phyloP scores from a whole-genome alignment of 2,329 filamentous ascomycete genomes.

The Malbranchea zuffiana region DNA sequence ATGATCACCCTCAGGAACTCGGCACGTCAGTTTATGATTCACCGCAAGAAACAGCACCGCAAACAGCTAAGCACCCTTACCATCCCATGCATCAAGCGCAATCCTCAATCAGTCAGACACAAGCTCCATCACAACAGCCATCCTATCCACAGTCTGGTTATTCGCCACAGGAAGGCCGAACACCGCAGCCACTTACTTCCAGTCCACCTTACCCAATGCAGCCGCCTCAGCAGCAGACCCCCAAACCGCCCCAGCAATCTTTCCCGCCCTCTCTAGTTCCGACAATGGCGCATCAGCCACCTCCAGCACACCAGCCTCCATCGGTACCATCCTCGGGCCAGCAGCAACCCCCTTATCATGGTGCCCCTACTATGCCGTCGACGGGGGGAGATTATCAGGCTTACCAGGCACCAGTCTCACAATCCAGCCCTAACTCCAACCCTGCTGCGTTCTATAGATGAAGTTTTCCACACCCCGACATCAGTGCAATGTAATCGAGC shows the following conservation, averaged over 20 bases:
- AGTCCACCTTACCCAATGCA: constrained; percentile 22
- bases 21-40: constrained; percentile 69
- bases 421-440: constrained; percentile 21
- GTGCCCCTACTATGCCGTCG: constrained; percentile 22
- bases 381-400: constrained; percentile 24
- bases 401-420: constrained; percentile 27
- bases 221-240: constrained; percentile 16
- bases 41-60: constrained; percentile 42
- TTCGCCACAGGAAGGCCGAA: constrained; percentile 24
- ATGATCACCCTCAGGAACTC: constrained; percentile 64
- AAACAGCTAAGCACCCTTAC: constrained; percentile 26
- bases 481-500: neutral
- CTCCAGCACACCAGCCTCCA: constrained; percentile 27
- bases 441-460: constrained; percentile 32
- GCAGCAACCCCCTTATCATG: constrained; percentile 26
- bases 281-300: constrained; percentile 23
- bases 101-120: constrained; percentile 19
- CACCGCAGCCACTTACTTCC: constrained; percentile 14
- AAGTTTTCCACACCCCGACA: too few species aligned
- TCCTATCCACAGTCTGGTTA: constrained; percentile 28
- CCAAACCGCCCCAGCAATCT: constrained; percentile 3
- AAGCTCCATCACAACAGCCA: constrained; percentile 26
- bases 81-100: constrained; percentile 19
- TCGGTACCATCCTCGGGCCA: constrained; percentile 24
- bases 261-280: constrained; percentile 9